These are phyloP conservation scores for Podospora comata DNA, from an alignment of 495 filamentous ascomycete genomes.

Conservation along the genomic window DNA sequence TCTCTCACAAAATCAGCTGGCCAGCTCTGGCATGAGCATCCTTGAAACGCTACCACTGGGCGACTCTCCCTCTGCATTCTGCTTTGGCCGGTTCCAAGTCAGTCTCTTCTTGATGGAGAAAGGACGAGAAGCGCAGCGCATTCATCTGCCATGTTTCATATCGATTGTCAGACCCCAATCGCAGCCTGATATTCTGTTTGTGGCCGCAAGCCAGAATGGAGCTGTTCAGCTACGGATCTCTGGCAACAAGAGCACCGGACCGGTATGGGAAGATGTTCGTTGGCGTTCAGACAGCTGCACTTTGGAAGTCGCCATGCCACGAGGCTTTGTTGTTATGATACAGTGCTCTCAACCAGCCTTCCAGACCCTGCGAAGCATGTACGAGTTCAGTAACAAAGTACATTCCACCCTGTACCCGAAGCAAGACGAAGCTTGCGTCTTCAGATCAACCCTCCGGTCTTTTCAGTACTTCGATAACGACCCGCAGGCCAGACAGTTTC, in stretches of 20 bases:
- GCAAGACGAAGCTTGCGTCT: conserved; percentile 61
- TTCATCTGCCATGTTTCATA: conserved; percentile 66
- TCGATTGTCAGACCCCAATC: conserved; percentile 66
- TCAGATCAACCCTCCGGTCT: conserved; percentile 59
- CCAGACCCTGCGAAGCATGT: conserved; percentile 72
- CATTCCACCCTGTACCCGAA: conserved; percentile 63
- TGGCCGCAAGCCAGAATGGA: conserved; percentile 72
- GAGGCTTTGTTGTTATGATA: conserved; percentile 64
- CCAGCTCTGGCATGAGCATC: conserved; percentile 44
- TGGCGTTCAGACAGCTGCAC: conserved; percentile 64
- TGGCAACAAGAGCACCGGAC: conserved; percentile 60
- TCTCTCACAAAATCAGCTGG: conserved; percentile 33
- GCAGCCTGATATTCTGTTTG: conserved; percentile 62
- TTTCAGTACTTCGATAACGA: conserved; percentile 75
- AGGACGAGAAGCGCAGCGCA: conserved; percentile 58
- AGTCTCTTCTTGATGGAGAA: conserved; percentile 67
- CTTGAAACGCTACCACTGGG: conserved; percentile 68
- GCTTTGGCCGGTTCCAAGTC: conserved; percentile 69
- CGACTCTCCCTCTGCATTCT: conserved; percentile 66
- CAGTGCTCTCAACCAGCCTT: conserved; percentile 71
- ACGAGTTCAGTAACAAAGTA: conserved; percentile 72
- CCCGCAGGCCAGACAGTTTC: conserved; percentile 62
- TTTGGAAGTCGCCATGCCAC: conserved; percentile 63
- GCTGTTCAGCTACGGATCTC: conserved; percentile 72
- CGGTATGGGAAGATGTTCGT: conserved; percentile 73